Base-by-base conservation (phyloP, 352 stramenopile species). In the Phytophthora pinifolia region DNA sequence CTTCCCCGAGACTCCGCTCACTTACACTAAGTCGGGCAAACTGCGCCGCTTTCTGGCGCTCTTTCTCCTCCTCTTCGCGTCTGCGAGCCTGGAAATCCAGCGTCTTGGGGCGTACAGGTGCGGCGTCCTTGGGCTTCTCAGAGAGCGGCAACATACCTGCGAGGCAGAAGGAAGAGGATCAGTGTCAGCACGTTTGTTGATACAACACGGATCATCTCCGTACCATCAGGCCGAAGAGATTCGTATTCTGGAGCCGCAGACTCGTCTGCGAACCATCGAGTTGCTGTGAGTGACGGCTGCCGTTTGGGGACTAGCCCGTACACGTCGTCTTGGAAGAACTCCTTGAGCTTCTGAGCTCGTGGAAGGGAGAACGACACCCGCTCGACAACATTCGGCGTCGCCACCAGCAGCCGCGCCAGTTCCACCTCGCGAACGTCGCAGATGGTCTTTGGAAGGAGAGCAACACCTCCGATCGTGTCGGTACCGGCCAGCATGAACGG, bases 281-380 rank as follows among this genome's bases (percentile, higher is more conserved):
- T 52, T 1, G 70, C 51, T 30, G 51, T 68, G 10, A 88, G 34
- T 32, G 64, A 57, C 12, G 81, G 62, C 27, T 62, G 45, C 7
- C 57, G 25, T 14, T 59, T 64, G 9, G 61, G 67, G 9, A 83
- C 52, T 13, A 70, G 62, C 4, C 72, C 72, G 33, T 75, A 92
- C 8, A 94, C 59, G 48, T 94, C 82, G 50, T 92, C 84, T 58
- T 94, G 84, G 59, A 92, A 94, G 46, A 79, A 94, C 33, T 76
- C 52, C 32, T 78, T 77, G 5, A 91, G 67, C 43, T 81, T 88
- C 12, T 84, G 63, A 9, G 79, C 73, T 34, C 84, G 75, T 3
- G 84, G 82, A 18, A 94, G 57, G 18, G 64, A 72, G 37, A 94
- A 94, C 14, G 74, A 84, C 1, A 89, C 72, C 27, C 56, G 65